Base-by-base conservation (phyloP, 345 rosid genomes). In the Angophora floribunda region DNA sequence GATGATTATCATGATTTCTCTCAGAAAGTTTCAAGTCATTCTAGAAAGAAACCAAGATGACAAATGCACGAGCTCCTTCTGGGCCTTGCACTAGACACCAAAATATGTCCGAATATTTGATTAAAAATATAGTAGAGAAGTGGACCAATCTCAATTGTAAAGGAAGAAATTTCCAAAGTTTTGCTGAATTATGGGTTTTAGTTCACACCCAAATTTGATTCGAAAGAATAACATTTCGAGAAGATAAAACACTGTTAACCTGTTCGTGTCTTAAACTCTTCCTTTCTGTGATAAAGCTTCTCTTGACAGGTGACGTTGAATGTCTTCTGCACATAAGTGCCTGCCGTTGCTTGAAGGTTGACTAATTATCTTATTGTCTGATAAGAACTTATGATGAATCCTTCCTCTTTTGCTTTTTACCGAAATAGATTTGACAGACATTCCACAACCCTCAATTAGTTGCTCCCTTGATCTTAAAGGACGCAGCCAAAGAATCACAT, bases 171-270 rank as follows among this genome's bases (percentile, higher is more conserved):
- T 19, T 17, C 57, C 24, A 52, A 52, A 17, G 4, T 19, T 17
- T 52, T 17, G 57, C 4, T 0, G 9, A 52, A 19, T 4, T 22
- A 55, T 22, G 0, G 1, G 28, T 0, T 55, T 0, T 22, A 0
- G 13, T 22, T 22, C 13, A 55, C 26, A 55, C 26, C 8, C 4
- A 5, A 21, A 22, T 21, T 55, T 55, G 61, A 55, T 55, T 9
- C 0, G 28, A 9, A 55, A 55, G 2, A 55, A 4, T 1, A 55
- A 55, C 0, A 55, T 55, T 55, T 55, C 1, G 2, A 17, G 22
- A 16, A 52, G 28, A 52, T 52, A 17, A 17, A 52, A 6, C 0
- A 17, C 55, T 17, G 0, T 52, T 21, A 52, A 17, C 55, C 3
- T 52, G 15, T 52, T 0, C 15, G 15, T 0, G 21, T 52, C 55